phyloP scores from a whole-genome alignment of 306 rosid genomes.

The Quercus ilex region DNA sequence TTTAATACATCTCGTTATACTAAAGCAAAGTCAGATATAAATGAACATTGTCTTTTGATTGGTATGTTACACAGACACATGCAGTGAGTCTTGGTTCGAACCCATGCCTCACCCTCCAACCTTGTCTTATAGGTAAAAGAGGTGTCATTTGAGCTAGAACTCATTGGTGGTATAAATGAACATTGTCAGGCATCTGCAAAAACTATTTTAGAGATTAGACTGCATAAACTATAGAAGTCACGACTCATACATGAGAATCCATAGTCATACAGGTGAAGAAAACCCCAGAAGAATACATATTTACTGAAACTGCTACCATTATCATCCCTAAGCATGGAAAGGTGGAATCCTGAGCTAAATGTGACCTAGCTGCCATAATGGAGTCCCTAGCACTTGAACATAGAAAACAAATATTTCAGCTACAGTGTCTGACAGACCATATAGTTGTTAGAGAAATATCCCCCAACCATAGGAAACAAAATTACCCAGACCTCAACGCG shows the following conservation, averaged over 20 bases:
- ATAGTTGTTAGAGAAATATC: background rate
- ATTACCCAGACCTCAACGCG: background rate
- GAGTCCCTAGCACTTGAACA: background rate
- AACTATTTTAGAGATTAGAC: background rate
- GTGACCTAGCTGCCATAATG: background rate
- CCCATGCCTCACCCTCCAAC: background rate
- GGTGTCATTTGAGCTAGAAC: background rate
- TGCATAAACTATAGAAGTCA: background rate
- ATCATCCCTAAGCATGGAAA: background rate
- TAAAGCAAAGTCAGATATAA: slow-evolving; percentile 21
- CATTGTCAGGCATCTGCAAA: background rate
- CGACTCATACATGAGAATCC: background rate
- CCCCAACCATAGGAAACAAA: background rate
- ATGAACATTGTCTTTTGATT: background rate
- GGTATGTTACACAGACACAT: background rate
- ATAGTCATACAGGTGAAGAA: background rate
- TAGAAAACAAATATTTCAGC: background rate
- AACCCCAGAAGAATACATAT: background rate
- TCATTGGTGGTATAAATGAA: background rate
- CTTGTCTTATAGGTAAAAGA: background rate
- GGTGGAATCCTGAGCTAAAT: background rate
- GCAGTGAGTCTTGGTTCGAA: background rate
- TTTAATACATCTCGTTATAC: slow-evolving; percentile 19
- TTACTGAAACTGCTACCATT: background rate
- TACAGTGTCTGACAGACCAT: background rate